These are phyloP conservation scores for Pelargonium nanum DNA, from an alignment of 345 rosid genomes.

Conservation along the genomic window DNA sequence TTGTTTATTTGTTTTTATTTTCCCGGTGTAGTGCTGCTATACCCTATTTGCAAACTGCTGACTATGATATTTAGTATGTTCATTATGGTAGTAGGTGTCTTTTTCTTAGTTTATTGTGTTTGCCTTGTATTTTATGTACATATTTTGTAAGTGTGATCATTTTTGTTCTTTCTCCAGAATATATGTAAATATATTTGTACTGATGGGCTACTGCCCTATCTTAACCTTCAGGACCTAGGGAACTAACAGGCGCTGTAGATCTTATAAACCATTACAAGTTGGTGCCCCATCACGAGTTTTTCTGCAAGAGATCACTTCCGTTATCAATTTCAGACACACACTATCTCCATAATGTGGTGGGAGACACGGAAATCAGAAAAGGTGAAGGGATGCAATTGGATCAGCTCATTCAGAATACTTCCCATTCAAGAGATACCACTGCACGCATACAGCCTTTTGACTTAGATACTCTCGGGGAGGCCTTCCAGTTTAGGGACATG, in stretches of 20 bases:
- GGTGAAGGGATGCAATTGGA: conserved; percentile 87
- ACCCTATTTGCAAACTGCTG: no score
- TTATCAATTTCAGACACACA: conserved; percentile 59
- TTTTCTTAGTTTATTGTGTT: not conserved
- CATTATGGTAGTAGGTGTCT: not conserved
- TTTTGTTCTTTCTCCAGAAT: not conserved
- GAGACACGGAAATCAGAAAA: conserved; percentile 78
- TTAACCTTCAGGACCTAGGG: conserved; percentile 53
- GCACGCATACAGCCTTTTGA: conserved; percentile 60
- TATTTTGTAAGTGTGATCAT: no score
- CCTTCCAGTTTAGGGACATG: conserved; percentile 63
- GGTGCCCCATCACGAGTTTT: conserved; percentile 60
- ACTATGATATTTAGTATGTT: no score
- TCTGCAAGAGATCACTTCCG: conserved; percentile 83
- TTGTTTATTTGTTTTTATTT: no score
- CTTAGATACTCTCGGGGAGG: conserved; percentile 55
- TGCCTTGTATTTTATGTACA: not conserved
- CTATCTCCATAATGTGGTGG: conserved; percentile 73
- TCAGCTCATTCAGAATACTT: conserved; percentile 50
- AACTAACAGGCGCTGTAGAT: conserved; percentile 72
- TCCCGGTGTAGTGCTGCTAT: no score
- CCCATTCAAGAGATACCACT: conserved; percentile 31
- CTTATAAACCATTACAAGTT: conserved; percentile 72
- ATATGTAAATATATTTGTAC: no score
- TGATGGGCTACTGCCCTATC: not conserved